Evolutionary conservation across 2,329 filamentous ascomycete genomes (phyloP).

Genomic region (Zasmidium angulare): DNA sequence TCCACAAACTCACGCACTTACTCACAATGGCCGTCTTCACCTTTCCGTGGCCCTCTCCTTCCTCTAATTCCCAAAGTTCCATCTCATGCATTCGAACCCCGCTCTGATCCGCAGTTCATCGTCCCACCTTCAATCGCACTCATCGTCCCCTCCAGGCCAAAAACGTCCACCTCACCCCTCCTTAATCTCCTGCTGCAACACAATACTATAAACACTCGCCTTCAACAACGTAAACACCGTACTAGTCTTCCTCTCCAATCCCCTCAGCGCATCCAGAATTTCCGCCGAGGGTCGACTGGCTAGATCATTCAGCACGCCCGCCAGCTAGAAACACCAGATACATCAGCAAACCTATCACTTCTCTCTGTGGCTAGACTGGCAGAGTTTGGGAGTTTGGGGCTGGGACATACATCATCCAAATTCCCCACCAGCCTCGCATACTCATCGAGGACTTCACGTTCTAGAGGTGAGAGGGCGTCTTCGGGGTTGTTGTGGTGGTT

Average conservation of each 20-base stretch:
- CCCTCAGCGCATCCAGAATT: constrained; percentile 80
- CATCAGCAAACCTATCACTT: too few species aligned
- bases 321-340: constrained; percentile 38
- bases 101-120: too few species aligned
- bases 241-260: constrained; percentile 90
- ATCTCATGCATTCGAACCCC: too few species aligned
- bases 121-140: constrained; percentile 2
- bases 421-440: constrained; percentile 86
- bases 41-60: too few species aligned
- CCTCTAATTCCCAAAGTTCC: too few species aligned
- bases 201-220: constrained; percentile 97
- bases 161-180: constrained; percentile 53
- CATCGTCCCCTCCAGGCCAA: neutral
- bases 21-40: too few species aligned
- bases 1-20: too few species aligned
- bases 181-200: constrained; percentile 93
- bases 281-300: constrained; percentile 66
- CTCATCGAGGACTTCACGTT: constrained; percentile 93
- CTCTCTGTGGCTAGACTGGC: too few species aligned
- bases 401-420: constrained; percentile 72
- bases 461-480: constrained; percentile 64
- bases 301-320: constrained; percentile 63
- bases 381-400: too few species aligned
- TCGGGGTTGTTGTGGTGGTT: constrained; percentile 11
- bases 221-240: constrained; percentile 94